phyloP scores from a whole-genome alignment of 2,329 filamentous ascomycete genomes.

The Diplodia mutila region DNA sequence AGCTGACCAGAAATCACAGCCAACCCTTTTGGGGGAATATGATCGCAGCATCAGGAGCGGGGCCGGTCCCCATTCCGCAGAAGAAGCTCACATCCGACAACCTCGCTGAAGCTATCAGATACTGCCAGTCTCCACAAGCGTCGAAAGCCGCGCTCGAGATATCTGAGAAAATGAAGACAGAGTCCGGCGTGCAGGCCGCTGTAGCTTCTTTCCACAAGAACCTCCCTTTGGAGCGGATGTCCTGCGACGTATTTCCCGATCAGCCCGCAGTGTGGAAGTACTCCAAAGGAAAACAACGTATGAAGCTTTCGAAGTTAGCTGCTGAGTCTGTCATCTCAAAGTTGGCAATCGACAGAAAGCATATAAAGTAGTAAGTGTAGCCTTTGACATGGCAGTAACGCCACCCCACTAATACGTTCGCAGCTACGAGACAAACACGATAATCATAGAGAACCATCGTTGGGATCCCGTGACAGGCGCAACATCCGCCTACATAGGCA shows the following conservation, averaged over 20 bases:
- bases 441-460: conserved; percentile 36
- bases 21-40: conserved; percentile 61
- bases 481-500: conserved; percentile 61
- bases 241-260: conserved; percentile 69
- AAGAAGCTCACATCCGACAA: conserved; percentile 50
- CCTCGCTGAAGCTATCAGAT: conserved; percentile 52
- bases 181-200: conserved; percentile 48
- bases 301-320: neutral
- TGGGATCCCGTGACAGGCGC: conserved; percentile 69
- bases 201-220: conserved; percentile 52
- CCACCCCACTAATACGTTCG: neutral
- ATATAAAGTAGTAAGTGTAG: neutral
- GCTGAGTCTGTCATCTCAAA: neutral
- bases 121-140: conserved; percentile 47
- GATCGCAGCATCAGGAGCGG: conserved; percentile 55
- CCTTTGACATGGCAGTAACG: neutral
- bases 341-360: neutral
- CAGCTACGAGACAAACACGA: conserved; percentile 2
- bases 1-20: neutral
- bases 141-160: conserved; percentile 44
- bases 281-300: neutral
- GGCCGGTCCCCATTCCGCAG: conserved; percentile 53
- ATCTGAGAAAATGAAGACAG: conserved; percentile 46
- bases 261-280: conserved; percentile 70
- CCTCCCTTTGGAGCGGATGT: conserved; percentile 50